phyloP scores from a whole-genome alignment of 306 rosid genomes.

The Geum urbanum region DNA sequence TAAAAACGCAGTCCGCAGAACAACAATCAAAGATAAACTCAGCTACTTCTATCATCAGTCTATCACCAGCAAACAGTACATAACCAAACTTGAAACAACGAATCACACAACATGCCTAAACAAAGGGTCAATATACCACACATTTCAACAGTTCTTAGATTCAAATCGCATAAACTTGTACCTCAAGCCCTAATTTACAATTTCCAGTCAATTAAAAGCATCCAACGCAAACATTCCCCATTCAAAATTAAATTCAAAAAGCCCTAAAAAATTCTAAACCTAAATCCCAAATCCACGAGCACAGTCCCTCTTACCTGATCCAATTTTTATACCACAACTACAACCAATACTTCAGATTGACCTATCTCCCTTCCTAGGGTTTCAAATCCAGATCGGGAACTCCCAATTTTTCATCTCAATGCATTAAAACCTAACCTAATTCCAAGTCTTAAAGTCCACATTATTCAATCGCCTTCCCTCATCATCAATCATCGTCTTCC shows the following conservation, averaged over 20 bases:
- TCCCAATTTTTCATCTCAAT: conserved; percentile 26
- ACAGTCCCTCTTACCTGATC: conserved; percentile 9
- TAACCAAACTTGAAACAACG: background rate
- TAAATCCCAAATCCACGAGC: conserved; percentile 20
- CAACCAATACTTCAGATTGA: conserved; percentile 7
- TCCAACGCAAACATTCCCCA: background rate
- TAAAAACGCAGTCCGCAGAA: too few species aligned
- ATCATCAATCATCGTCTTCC: conserved; percentile 22
- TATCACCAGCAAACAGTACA: background rate
- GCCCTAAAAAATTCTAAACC: conserved; percentile 8
- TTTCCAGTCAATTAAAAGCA: background rate
- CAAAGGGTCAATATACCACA: too few species aligned
- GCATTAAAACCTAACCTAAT: conserved; percentile 30
- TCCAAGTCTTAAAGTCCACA: conserved; percentile 28
- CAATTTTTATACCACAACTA: conserved; percentile 15
- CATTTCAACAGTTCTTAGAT: background rate
- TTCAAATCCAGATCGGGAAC: conserved; percentile 45
- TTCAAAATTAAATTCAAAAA: background rate
- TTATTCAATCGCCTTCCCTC: conserved; percentile 27
- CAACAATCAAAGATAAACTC: background rate
- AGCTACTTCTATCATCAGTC: background rate
- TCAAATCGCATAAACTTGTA: background rate
- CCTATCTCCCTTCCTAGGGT: conserved; percentile 46
- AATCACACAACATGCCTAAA: background rate
- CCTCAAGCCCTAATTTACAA: background rate